Evolutionary conservation across 176 grass and related monocot genomes (phyloP).

Genomic region (Cenchrus americanus): DNA sequence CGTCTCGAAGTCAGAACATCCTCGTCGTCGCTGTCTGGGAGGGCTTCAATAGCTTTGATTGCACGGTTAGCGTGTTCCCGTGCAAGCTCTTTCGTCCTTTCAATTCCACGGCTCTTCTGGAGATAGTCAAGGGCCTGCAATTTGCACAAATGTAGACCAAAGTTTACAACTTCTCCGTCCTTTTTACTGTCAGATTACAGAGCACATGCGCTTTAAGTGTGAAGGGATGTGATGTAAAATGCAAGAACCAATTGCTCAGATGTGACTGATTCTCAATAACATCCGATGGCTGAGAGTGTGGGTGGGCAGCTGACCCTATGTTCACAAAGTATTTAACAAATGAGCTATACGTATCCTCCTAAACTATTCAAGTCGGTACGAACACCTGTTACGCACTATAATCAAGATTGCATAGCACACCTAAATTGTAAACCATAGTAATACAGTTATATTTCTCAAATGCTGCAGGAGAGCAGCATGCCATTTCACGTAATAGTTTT

Average conservation of each 20-base stretch:
- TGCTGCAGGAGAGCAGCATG: not conserved
- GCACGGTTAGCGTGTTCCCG: constrained; percentile 60
- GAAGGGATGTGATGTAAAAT: not conserved
- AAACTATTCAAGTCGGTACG: not conserved
- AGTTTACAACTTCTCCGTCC: not conserved
- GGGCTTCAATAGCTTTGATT: constrained; percentile 73
- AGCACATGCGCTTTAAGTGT: not conserved
- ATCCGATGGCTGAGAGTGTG: too few relatives aligned
- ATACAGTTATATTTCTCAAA: not conserved
- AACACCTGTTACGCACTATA: not conserved
- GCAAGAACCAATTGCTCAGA: not conserved
- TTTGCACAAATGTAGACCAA: constrained; percentile 27
- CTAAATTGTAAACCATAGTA: not conserved
- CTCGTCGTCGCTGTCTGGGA: constrained; percentile 79
- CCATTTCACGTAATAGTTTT: not conserved
- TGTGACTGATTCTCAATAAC: not conserved
- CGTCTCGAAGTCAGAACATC: constrained; percentile 76
- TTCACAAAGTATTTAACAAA: too few relatives aligned
- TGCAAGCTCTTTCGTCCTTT: constrained; percentile 74
- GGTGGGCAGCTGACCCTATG: too few relatives aligned
- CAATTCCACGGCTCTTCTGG: constrained; percentile 73
- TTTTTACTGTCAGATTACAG: not conserved
- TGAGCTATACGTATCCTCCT: too few relatives aligned
- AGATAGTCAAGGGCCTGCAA: constrained; percentile 71
- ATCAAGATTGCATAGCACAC: not conserved